Percentiles rank a stretch among this genome's conserved stretches.
Conservation (phyloP, 495 filamentous ascomycete species). For the Patellaria atrata region DNA sequence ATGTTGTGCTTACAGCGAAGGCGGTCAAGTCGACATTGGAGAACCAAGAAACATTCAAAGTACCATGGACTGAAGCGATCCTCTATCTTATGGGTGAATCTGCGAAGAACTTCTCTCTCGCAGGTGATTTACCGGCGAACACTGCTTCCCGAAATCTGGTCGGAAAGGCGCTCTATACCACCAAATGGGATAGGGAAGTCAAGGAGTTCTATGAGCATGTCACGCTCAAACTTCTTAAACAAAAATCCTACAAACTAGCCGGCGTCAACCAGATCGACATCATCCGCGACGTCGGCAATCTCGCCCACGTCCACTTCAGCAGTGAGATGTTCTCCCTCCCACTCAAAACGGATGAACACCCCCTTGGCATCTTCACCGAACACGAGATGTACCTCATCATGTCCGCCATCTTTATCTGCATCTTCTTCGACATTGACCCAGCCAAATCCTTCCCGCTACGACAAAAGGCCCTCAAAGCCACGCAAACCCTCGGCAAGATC, state of each 20-base stretch:
- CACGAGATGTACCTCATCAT: slow-evolving; percentile 45
- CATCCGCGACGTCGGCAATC: slow-evolving; percentile 46
- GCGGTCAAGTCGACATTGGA: slow-evolving; percentile 34
- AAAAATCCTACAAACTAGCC: slow-evolving; percentile 37
- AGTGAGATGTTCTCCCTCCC: slow-evolving; percentile 50
- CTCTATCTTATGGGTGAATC: slow-evolving; percentile 33
- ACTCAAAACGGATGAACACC: slow-evolving; percentile 46
- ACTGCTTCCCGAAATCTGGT: slow-evolving; percentile 35
- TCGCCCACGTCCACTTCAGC: slow-evolving; percentile 45
- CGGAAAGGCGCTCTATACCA: slow-evolving; percentile 32
- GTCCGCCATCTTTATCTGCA: slow-evolving; percentile 43
- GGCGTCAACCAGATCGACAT: slow-evolving; percentile 46
- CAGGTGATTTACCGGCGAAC: slow-evolving; percentile 37
- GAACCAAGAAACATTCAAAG: slow-evolving; percentile 38
- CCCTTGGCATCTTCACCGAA: slow-evolving; percentile 40
- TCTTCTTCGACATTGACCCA: slow-evolving; percentile 54
- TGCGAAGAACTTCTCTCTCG: slow-evolving; percentile 40
- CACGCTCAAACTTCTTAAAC: slow-evolving; percentile 36
- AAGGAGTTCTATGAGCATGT: slow-evolving; percentile 38
- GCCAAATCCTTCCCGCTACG: slow-evolving; percentile 47
- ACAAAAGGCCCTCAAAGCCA: slow-evolving; percentile 31
- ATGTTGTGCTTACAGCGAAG: slow-evolving; percentile 36
- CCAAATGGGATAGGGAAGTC: slow-evolving; percentile 38
- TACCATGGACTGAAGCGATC: slow-evolving; percentile 41
- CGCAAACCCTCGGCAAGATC: slow-evolving; percentile 21